Evolutionary conservation across 2,329 filamentous ascomycete genomes (phyloP).

Genomic region (Scedosporium dehoogii): DNA sequence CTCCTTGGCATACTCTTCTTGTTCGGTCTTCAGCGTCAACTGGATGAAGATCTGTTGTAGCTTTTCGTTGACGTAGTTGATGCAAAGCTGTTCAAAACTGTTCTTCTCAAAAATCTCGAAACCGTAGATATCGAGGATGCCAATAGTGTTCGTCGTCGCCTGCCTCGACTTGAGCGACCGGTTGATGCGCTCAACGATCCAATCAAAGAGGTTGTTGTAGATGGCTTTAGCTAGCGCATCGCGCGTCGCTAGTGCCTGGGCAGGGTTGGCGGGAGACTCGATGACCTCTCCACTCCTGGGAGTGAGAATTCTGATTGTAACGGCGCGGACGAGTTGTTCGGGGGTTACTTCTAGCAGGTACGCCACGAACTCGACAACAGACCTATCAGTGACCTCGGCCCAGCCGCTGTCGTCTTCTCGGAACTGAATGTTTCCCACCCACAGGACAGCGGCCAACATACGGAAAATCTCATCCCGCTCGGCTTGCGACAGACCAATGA

Average conservation of each 20-base stretch:
- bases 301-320: slow-evolving; percentile 79
- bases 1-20: slow-evolving; percentile 92
- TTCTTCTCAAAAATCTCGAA: slow-evolving; percentile 99
- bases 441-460: slow-evolving; percentile 83
- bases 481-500: slow-evolving; percentile 77
- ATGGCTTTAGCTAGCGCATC: slow-evolving; percentile 93
- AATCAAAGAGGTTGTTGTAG: slow-evolving; percentile 96
- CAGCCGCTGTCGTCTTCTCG: slow-evolving; percentile 82
- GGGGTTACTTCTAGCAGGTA: slow-evolving; percentile 86
- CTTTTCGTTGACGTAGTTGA: slow-evolving; percentile 99
- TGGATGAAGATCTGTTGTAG: slow-evolving; percentile 99
- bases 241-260: slow-evolving; percentile 76
- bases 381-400: slow-evolving; percentile 76
- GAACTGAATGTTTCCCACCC: slow-evolving; percentile 92
- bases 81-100: slow-evolving; percentile 97
- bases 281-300: slow-evolving; percentile 57
- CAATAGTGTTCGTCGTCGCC: slow-evolving; percentile 71
- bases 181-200: slow-evolving; percentile 93
- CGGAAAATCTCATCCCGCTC: slow-evolving; percentile 97
- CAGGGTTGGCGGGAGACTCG: slow-evolving; percentile 70
- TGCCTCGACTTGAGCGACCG: slow-evolving; percentile 73
- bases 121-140: slow-evolving; percentile 97
- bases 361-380: slow-evolving; percentile 87
- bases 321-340: slow-evolving; percentile 69
- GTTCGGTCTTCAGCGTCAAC: slow-evolving; percentile 88